Evolutionary conservation across 2,329 filamentous ascomycete genomes (phyloP).

Genomic region (Neopestalotiopsis rosae): DNA sequence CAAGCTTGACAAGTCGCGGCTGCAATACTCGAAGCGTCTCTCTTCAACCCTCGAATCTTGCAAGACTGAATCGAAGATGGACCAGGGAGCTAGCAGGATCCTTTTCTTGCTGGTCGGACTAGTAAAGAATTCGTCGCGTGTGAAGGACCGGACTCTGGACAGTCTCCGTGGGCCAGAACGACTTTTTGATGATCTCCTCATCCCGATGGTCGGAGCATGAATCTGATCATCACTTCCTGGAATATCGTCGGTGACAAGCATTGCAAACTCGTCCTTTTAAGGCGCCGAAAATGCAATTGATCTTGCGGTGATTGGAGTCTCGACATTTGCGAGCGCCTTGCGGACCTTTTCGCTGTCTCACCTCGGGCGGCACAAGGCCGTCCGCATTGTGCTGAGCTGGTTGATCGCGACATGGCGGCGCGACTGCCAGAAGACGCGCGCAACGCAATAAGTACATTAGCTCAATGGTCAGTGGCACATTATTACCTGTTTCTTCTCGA

Average conservation of each 20-base stretch:
- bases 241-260: conserved; percentile 49
- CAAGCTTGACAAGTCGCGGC: conserved; percentile 1
- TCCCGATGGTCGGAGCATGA: too few species aligned
- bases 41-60: conserved; percentile 14
- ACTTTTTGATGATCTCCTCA: too few species aligned
- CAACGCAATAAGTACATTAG: too few species aligned
- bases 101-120: conserved; percentile 47
- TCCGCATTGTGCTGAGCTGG: background rate
- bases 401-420: too few species aligned
- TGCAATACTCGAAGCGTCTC: conserved; percentile 28
- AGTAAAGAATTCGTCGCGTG: conserved; percentile 37
- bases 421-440: too few species aligned
- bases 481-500: too few species aligned
- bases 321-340: conserved; percentile 65
- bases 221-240: conserved; percentile 36
- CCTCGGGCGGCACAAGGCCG: background rate
- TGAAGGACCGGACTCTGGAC: background rate
- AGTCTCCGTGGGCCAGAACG: conserved; percentile 19
- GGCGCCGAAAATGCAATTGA: conserved; percentile 51
- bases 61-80: conserved; percentile 24
- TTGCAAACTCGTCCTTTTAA: conserved; percentile 46
- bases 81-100: conserved; percentile 45
- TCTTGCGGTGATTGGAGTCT: conserved; percentile 63
- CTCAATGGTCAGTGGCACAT: too few species aligned
- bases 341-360: conserved; percentile 48